These are phyloP conservation scores for Lactifluus rugatus DNA, from an alignment of 768 basidiomycete genomes.

Conservation along the genomic window DNA sequence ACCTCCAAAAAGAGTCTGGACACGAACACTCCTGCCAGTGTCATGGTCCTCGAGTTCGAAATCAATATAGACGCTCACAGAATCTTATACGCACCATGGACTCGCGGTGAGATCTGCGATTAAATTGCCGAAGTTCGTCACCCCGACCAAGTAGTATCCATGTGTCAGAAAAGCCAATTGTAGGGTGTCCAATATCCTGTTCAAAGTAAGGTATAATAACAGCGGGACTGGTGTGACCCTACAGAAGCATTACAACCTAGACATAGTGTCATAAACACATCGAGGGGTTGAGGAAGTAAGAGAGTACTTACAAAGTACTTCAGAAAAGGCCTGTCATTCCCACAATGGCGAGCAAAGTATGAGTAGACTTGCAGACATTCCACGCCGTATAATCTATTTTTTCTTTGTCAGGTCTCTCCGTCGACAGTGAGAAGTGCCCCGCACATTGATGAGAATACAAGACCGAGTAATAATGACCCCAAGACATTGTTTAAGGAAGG, in stretches of 20 bases:
- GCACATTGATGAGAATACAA: conserved; percentile 4
- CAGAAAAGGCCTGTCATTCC: background rate
- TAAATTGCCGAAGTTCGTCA: conserved; percentile 1
- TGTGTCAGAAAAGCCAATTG: background rate
- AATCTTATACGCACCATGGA: background rate
- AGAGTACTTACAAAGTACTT: background rate
- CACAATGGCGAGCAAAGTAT: background rate
- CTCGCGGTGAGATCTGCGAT: background rate
- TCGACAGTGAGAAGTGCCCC: background rate
- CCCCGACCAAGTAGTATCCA: background rate
- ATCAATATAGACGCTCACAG: background rate
- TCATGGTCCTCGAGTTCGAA: background rate
- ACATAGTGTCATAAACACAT: background rate
- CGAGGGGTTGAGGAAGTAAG: too few species aligned
- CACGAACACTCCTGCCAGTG: conserved; percentile 2
- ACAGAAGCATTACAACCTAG: conserved; percentile 2
- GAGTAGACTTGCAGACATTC: background rate
- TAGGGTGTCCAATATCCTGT: background rate
- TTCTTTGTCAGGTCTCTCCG: background rate
- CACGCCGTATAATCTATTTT: background rate
- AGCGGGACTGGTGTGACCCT: background rate
- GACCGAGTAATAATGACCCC: background rate
- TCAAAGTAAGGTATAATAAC: background rate
- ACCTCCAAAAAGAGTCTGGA: background rate
- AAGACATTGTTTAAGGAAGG: background rate